Base-by-base conservation (phyloP, 164 flowering plant genomes). In the Brasenia schreberi region DNA sequence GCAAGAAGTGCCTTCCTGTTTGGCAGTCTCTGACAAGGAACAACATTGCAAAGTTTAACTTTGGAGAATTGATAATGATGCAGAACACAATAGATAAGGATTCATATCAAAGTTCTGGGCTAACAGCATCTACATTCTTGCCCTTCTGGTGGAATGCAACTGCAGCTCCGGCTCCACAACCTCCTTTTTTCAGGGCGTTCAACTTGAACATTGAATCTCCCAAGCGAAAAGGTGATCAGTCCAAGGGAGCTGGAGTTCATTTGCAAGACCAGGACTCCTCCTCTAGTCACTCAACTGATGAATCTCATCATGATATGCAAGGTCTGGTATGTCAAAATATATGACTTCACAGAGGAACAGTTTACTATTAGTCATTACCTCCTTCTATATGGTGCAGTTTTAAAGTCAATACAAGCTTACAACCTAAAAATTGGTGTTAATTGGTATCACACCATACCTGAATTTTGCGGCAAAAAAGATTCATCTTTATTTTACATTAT, bases 261-360 rank as follows among this genome's bases (percentile, higher is more conserved):
- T 66, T 79, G 12, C 78, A 79, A 63, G 89, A 80, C 58, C 83
- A 77, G 61, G 86, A 80, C 60, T 83, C 86, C 14, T 71, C 85
- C 18, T 79, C 86, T 18, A 74, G 82, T 63, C 90, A 81, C 58
- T 86, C 87, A 45, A 78, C 82, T 61, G 72, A 75, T 68, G 82
- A 81, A 66, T 84, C 90, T 43, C 81, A 74, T 63, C 74, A 78
- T 59, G 81, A 74, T 49, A 6, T 49, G 10, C 56, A 49, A 49
- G 56, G 56, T 49, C 16, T 49, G 56, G 39, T 33, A 33, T 33
- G 39, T 3, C 3, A 4, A 33, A 33, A 33, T 33, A 33, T 33
- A 33, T 0, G 4, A 33, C 39, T 33, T 33, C 39, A 33, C 39
- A 33, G 39, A 33, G 39, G 39, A 33, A 33, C 39, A 33, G 39